These are phyloP conservation scores for Xylariomycetidae sp. DNA, from an alignment of 2,329 filamentous ascomycete species.

Conservation along the genomic window DNA sequence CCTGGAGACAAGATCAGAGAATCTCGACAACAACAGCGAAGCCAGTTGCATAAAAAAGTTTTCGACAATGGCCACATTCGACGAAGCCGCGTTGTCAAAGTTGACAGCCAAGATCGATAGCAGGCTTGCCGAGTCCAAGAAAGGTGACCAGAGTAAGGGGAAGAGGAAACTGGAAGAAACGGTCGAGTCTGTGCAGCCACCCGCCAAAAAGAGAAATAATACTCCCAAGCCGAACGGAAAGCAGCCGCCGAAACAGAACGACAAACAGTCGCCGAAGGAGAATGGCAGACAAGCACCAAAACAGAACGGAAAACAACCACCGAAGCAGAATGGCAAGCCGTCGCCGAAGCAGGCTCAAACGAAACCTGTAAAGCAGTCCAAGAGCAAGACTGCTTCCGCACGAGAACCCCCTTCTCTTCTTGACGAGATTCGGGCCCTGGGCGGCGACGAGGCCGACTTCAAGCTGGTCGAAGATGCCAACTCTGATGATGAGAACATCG, in stretches of 20 bases:
- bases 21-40: background rate
- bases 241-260: conserved; percentile 22
- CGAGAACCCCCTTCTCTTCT: conserved; percentile 39
- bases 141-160: conserved; percentile 19
- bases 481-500: conserved; percentile 43
- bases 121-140: conserved; percentile 37
- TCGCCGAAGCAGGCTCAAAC: conserved; percentile 9
- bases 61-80: conserved; percentile 34
- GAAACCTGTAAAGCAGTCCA: conserved; percentile 6
- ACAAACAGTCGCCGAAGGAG: conserved; percentile 23
- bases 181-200: conserved; percentile 15
- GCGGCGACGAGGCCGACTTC: conserved; percentile 61
- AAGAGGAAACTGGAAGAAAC: conserved; percentile 41
- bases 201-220: conserved; percentile 21
- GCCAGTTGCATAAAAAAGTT: background rate
- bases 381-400: conserved; percentile 8
- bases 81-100: conserved; percentile 46
- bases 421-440: conserved; percentile 60
- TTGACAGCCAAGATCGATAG: conserved; percentile 55
- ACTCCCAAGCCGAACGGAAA: conserved; percentile 12
- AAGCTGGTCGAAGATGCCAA: conserved; percentile 54
- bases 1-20: too few relatives aligned
- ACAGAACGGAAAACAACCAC: conserved; percentile 11
- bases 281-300: too few relatives aligned
- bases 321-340: conserved; percentile 9